Conservation (phyloP, 805 yeast species). For the Saccharomycopsis guyanensis region DNA sequence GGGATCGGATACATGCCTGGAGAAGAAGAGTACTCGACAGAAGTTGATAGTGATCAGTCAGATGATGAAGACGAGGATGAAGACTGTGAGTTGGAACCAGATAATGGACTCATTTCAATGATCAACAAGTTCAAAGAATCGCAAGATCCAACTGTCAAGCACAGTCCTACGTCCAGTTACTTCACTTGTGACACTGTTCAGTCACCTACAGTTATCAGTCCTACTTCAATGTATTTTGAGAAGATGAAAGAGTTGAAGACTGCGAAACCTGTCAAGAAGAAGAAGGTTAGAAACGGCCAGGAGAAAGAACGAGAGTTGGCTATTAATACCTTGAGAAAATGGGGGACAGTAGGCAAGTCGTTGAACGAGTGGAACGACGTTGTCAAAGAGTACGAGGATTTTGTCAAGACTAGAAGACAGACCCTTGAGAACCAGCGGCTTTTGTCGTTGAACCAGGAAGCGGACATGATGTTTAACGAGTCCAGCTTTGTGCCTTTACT, state of each 20-base stretch:
- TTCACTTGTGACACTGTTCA: constrained; percentile 9
- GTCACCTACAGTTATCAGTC: not conserved
- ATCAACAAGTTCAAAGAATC: not conserved
- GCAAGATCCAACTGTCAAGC: not conserved
- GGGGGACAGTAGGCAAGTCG: constrained; percentile 36
- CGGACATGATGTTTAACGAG: constrained; percentile 1
- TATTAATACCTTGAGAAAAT: constrained; percentile 23
- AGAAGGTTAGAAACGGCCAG: not conserved
- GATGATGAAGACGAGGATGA: constrained; percentile 20
- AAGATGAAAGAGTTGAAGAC: not conserved
- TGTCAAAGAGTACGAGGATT: constrained; percentile 40
- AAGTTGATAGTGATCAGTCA: constrained; percentile 16
- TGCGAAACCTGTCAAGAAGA: not conserved
- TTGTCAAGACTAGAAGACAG: constrained; percentile 25
- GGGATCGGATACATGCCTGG: constrained; percentile 16
- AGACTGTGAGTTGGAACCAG: constrained; percentile 2
- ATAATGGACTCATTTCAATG: not conserved
- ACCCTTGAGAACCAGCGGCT: constrained; percentile 23
- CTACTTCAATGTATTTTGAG: not conserved
- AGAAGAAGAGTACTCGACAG: constrained; percentile 16
- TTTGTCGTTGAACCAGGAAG: constrained; percentile 13
- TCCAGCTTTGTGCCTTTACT: constrained; percentile 27
- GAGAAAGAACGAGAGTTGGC: constrained; percentile 6
- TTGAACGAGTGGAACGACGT: constrained; percentile 44
- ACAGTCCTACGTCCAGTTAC: constrained; percentile 11